Base-by-base conservation (phyloP, 306 rosid genomes). In the Arachis stenosperma region DNA sequence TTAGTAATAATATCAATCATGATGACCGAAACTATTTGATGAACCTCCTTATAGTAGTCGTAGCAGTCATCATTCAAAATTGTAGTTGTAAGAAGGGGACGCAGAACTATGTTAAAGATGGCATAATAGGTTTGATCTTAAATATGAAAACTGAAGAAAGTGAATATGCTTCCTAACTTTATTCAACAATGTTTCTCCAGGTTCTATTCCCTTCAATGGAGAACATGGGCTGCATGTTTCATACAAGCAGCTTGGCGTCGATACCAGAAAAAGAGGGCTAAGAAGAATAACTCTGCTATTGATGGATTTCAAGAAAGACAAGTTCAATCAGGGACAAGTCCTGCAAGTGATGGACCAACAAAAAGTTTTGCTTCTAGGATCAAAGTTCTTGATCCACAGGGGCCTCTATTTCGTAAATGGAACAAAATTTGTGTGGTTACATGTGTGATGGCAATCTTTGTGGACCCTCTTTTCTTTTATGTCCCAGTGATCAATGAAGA, bases 381-480 rank as follows among this genome's bases (percentile, higher is more conserved):
- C 42, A 74, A 68, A 62, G 82, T 91, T 75, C 82, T 91, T 65
- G 88, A 95, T 75, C 98, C 99, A 50, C 99, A 91, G 54, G 94
- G 89, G 17, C 29, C 86, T 60, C 60, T 85, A 22, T 96, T 95
- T 84, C 98, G 88, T 78, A 74, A 42, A 57, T 91, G 99, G 98
- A 95, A 95, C 78, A 95, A 87, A 75, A 82, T 91, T 71, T 90
- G 90, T 83, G 93, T 89, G 39, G 60, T 87, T 61, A 80, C 96
- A 8, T 87, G 93, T 82, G 87, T 91, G 10, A 41, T 90, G 73
- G 91, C 99, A 43, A 86, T 90, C 51, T 83, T 96, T 14, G 70
- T 94, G 77, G 99, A 95, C 74, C 96, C 99, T 0, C 65, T 95
- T 61, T 95, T 95, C 83, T 84, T 95, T 58, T 95, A 95, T 82